phyloP scores from a whole-genome alignment of 1,284 basidiomycete genomes.

The Erythrobasidium hasegawianum region DNA sequence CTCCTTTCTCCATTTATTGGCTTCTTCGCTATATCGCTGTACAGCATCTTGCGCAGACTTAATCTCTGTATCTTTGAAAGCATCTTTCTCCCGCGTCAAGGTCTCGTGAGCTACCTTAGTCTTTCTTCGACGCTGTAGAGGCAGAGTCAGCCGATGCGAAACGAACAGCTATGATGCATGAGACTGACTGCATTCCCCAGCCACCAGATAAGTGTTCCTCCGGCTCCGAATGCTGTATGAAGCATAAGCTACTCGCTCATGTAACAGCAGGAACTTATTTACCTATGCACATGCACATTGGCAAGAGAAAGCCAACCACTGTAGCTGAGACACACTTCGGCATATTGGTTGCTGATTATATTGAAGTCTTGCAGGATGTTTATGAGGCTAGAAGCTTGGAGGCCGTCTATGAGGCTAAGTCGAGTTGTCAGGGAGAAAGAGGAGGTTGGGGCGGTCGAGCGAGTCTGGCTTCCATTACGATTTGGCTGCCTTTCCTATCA shows the following conservation, averaged over 20 bases:
- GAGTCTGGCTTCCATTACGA: no score
- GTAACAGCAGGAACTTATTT: no score
- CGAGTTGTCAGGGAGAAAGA: no score
- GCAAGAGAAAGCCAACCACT: constrained; percentile 29
- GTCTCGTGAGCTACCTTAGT: constrained; percentile 23
- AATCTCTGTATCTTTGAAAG: constrained; percentile 30
- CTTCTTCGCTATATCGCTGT: constrained; percentile 27
- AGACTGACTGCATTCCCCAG: constrained; percentile 18
- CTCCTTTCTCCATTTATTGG: constrained; percentile 28
- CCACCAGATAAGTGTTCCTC: constrained; percentile 7
- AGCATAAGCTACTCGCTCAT: no score
- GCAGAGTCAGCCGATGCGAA: background rate
- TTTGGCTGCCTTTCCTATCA: no score
- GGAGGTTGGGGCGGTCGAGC: no score
- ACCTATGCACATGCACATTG: constrained; percentile 30
- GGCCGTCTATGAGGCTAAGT: no score
- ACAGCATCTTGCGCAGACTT: constrained; percentile 17
- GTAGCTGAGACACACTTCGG: constrained; percentile 14
- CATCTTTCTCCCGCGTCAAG: constrained; percentile 27
- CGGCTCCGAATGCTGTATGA: constrained; percentile 7
- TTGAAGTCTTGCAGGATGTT: no score
- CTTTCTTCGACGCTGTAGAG: constrained; percentile 15
- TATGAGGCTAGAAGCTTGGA: no score
- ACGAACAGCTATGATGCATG: no score
- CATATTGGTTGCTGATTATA: no score